Conservation (phyloP, 495 filamentous ascomycete genomes). For the Aspergillus ostianus region DNA sequence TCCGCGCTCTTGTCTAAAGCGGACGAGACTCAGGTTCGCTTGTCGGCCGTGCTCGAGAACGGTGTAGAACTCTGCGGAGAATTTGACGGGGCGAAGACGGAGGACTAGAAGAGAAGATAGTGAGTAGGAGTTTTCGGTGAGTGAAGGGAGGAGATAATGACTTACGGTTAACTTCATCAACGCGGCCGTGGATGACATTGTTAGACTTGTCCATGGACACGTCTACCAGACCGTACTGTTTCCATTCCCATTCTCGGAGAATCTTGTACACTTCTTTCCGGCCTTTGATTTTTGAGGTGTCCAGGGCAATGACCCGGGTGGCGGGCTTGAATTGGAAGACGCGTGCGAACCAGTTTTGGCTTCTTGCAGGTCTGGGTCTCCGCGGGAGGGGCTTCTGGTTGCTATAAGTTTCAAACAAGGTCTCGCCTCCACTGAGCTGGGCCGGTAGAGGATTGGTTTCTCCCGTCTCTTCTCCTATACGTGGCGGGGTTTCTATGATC, state of each 20-base stretch:
- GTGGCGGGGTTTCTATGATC: conserved; percentile 2
- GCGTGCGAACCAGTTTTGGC: conserved; percentile 78
- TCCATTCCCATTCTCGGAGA: conserved; percentile 84
- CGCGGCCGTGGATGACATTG: conserved; percentile 70
- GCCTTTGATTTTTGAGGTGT: conserved; percentile 61
- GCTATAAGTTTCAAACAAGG: conserved; percentile 18
- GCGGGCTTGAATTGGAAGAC: conserved; percentile 89
- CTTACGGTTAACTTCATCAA: conserved; percentile 78
- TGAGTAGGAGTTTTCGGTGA: background rate
- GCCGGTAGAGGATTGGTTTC: conserved; percentile 1
- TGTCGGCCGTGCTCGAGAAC: conserved; percentile 74
- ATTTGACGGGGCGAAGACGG: conserved; percentile 70
- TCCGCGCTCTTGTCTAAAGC: conserved; percentile 84
- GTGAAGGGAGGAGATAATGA: conserved; percentile 12
- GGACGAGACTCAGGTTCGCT: conserved; percentile 69
- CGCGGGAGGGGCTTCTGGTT: conserved; percentile 16
- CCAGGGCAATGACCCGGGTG: conserved; percentile 68
- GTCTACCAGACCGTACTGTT: conserved; percentile 71
- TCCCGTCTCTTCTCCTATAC: background rate
- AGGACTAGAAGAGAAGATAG: conserved; percentile 51
- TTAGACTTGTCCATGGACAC: conserved; percentile 70
- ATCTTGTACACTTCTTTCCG: conserved; percentile 72
- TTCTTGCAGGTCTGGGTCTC: conserved; percentile 14
- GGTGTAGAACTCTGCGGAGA: conserved; percentile 80
- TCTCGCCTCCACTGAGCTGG: conserved; percentile 19